Percentiles rank a stretch among this genome's conserved stretches.
phyloP scores from a whole-genome alignment of 2,329 filamentous ascomycete species.

The Arthrobotrys entomopaga region DNA sequence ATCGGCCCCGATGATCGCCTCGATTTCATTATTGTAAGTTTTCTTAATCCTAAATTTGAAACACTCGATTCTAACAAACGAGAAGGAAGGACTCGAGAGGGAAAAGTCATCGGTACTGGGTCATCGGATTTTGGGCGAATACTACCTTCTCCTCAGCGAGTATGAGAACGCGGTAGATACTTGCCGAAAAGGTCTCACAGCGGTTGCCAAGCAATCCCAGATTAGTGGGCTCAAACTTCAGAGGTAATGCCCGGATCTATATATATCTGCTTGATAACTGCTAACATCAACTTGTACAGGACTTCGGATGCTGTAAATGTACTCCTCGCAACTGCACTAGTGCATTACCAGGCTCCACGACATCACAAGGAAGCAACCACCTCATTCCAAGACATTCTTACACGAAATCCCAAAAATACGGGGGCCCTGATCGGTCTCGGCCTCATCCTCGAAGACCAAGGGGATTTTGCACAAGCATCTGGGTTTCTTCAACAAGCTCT shows the following conservation, averaged over 20 bases:
- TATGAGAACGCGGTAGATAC: constrained; percentile 82
- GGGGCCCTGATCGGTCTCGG: constrained; percentile 88
- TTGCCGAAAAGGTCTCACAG: constrained; percentile 76
- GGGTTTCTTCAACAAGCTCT: constrained; percentile 82
- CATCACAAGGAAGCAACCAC: constrained; percentile 87
- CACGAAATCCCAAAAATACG: constrained; percentile 79
- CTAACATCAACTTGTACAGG: constrained; percentile 63
- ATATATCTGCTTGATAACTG: not conserved
- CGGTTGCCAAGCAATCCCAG: constrained; percentile 70
- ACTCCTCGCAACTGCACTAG: constrained; percentile 84
- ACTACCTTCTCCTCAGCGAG: constrained; percentile 85
- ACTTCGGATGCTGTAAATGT: constrained; percentile 78
- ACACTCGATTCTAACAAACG: constrained; percentile 11
- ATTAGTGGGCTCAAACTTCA: constrained; percentile 75
- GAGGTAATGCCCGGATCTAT: constrained; percentile 47
- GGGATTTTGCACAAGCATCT: constrained; percentile 84
- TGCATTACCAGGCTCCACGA: constrained; percentile 88
- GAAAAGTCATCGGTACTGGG: constrained; percentile 76
- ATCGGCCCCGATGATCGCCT: constrained; percentile 56
- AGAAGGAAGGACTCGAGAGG: constrained; percentile 64
- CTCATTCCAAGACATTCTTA: constrained; percentile 85
- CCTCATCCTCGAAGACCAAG: constrained; percentile 89
- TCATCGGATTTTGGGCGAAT: constrained; percentile 82
- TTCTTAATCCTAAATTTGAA: not conserved
- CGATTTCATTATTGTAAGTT: constrained; percentile 58